Evolutionary conservation across 164 flowering plant genomes (phyloP).

Genomic region (Sextonia rubra): DNA sequence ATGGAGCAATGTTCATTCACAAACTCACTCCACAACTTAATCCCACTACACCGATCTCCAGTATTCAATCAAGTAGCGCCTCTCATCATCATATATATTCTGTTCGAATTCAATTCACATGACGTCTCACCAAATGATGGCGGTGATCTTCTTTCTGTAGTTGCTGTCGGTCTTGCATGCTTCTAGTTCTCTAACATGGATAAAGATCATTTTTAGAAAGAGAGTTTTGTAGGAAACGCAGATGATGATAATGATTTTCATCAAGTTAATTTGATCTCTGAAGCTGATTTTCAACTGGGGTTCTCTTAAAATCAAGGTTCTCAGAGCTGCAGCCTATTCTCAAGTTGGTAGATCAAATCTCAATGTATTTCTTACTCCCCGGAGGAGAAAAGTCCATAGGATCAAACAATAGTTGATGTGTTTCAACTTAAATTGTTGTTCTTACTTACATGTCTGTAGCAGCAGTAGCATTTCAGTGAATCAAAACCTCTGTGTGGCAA

Average conservation of each 20-base stretch:
- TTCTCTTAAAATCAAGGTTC: neutral
- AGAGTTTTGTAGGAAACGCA: neutral
- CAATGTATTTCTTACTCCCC: neutral
- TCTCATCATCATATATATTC: neutral
- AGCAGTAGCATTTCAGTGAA: too few species aligned
- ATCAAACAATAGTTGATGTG: neutral
- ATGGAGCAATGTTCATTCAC: constrained; percentile 3
- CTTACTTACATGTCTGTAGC: neutral
- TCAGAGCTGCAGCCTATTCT: too few species aligned
- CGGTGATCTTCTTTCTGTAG: neutral
- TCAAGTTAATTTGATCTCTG: neutral
- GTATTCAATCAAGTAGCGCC: too few species aligned
- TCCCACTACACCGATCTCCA: neutral
- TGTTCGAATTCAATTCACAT: neutral
- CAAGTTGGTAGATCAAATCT: neutral
- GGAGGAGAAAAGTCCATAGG: neutral
- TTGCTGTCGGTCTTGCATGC: neutral
- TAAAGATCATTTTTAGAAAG: neutral
- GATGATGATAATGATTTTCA: neutral
- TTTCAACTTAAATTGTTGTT: neutral
- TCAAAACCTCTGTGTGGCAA: neutral
- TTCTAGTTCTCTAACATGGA: too few species aligned
- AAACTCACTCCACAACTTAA: neutral
- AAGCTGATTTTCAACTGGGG: constrained; percentile 1
- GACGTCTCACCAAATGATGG: neutral